A percentile compares a stretch with the other conserved stretches of the same genome.
These are phyloP conservation scores for Thelonectria olida DNA, from an alignment of 2,329 filamentous ascomycete species.

Conservation along the genomic window DNA sequence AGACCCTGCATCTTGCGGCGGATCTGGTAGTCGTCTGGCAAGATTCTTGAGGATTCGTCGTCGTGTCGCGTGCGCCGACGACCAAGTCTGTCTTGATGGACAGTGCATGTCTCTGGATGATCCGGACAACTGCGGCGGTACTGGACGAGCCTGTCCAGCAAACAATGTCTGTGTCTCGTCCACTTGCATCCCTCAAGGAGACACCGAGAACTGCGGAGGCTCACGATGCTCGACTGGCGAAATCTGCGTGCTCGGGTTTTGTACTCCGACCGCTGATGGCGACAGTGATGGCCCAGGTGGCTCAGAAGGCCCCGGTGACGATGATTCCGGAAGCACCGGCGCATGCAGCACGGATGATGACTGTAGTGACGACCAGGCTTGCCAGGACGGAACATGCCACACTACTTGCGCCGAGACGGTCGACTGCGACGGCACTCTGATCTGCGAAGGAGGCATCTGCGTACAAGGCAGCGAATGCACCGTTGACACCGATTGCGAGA, in stretches of 20 bases:
- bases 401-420: no score
- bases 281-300: not conserved
- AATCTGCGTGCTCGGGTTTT: slow-evolving; percentile 27
- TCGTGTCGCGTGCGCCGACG: slow-evolving; percentile 8
- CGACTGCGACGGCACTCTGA: no score
- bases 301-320: not conserved
- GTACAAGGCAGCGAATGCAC: no score
- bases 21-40: not conserved
- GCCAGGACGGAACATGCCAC: no score
- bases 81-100: slow-evolving; percentile 22
- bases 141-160: slow-evolving; percentile 15
- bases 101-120: slow-evolving; percentile 10
- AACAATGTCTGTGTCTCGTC: slow-evolving; percentile 26
- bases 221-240: slow-evolving; percentile 9
- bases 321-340: not conserved
- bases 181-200: slow-evolving; percentile 19
- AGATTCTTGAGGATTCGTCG: not conserved
- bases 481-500: no score
- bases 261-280: slow-evolving; percentile 7
- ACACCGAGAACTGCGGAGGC: slow-evolving; percentile 18
- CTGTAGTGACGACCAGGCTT: not conserved
- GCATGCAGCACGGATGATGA: not conserved
- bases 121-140: slow-evolving; percentile 12
- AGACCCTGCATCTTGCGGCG: not conserved
- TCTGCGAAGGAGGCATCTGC: no score